Evolutionary conservation across 495 filamentous ascomycete genomes (phyloP).

Genomic region (Trichocladium antarcticum): DNA sequence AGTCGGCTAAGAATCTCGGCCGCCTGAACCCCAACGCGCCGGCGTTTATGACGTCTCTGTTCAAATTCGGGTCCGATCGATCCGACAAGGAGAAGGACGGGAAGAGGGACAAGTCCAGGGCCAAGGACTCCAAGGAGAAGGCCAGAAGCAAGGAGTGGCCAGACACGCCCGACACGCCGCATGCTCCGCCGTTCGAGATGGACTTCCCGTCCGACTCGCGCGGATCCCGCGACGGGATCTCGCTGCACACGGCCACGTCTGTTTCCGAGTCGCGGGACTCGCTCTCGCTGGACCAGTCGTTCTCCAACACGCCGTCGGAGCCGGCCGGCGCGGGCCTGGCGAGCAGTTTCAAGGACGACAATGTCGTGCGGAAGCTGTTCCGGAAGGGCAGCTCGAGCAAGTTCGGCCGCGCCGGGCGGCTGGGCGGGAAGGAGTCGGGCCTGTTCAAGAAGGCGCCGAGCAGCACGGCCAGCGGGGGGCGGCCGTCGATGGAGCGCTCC

Average conservation of each 20-base stretch:
- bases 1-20: slow-evolving; percentile 35
- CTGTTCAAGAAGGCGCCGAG: slow-evolving; percentile 52
- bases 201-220: slow-evolving; percentile 54
- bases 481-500: slow-evolving; percentile 32
- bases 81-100: slow-evolving; percentile 29
- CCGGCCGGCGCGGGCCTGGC: slow-evolving; percentile 35
- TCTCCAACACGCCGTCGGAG: slow-evolving; percentile 56
- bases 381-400: slow-evolving; percentile 72
- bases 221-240: slow-evolving; percentile 42
- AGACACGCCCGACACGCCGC: slow-evolving; percentile 10
- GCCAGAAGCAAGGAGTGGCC: slow-evolving; percentile 20
- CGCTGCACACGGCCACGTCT: slow-evolving; percentile 49
- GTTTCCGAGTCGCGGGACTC: slow-evolving; percentile 63
- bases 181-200: slow-evolving; percentile 14
- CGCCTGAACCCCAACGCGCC: slow-evolving; percentile 43
- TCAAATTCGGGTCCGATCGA: slow-evolving; percentile 32
- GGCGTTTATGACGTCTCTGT: slow-evolving; percentile 39
- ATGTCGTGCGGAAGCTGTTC: slow-evolving; percentile 58
- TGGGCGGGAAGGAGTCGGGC: slow-evolving; percentile 51
- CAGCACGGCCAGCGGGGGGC: slow-evolving; percentile 36
- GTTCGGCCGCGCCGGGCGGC: slow-evolving; percentile 55
- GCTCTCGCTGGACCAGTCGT: slow-evolving; percentile 50
- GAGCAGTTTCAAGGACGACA: slow-evolving; percentile 36
- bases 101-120: slow-evolving; percentile 20
- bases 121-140: slow-evolving; percentile 28